Evolutionary conservation across 768 basidiomycete species (phyloP), one percentile per base, ranked within the genome.

Genomic region (Lactarius sanguifluus): DNA sequence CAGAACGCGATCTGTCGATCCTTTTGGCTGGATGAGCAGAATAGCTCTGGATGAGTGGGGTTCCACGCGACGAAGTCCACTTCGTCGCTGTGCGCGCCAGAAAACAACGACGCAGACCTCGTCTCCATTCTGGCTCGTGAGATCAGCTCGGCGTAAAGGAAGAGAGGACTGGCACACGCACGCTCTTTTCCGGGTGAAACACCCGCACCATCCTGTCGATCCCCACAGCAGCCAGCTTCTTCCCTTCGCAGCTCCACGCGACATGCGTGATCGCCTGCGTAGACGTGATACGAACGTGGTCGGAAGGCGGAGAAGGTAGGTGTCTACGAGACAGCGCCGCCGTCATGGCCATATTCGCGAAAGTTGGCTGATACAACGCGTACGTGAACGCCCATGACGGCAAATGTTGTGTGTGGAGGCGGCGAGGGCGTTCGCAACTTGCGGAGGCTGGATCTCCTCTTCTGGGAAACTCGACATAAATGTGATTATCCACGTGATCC

Each of bases 1-100:
- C 91, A 94, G 72, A 92, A 92, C 2, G 89, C 87, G 32, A 93
- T 82, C 30, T 85, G 80, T 69, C 86, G 81, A 70, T 94, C 91
- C 71, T 84, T 88, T 73, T 87, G 85, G 70, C 91, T 87, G 18
- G 90, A 90, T 0, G 91, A 87, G 67, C 88, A 91, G 72, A 94
- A 91, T 18, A 92, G 77, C 45, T 92, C 91, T 5, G 91, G 90
- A 70, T 93, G 91, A 3, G 88, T 89, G 1, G 91, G 91, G 73
- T 91, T 91, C 91, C 91, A 94, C 9, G 90, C 85, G 50, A 92
- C 77, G 67, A 91, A 86, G 71, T 93, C 91, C n/a, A 89, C 87
- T 55, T 91, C 90, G 62, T 91, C 90, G 2, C 83, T 80, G 69
- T 92, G 91, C 8, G 85, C 90, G 25, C 90, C 89, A 1, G 86